phyloP scores from a whole-genome alignment of 2,329 filamentous ascomycete species.

The Plectosphaerella sp. region DNA sequence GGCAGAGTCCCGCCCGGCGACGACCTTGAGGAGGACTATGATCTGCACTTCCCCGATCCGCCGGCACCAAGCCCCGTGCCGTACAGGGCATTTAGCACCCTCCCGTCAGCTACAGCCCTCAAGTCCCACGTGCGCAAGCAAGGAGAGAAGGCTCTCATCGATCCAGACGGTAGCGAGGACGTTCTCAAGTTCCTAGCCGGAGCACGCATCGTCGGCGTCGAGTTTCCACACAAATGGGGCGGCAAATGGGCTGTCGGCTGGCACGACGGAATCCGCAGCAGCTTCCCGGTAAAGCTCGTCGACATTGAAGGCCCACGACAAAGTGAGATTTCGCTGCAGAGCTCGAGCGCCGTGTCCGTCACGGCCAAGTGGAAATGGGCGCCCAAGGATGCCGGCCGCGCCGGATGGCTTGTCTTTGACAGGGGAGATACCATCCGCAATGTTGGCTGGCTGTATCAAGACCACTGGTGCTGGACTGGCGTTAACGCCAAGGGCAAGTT shows the following conservation, averaged over 20 bases:
- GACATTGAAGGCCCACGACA: slow-evolving; percentile 19
- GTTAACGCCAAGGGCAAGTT: slow-evolving; percentile 30
- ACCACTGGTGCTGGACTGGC: slow-evolving; percentile 37
- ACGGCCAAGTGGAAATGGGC: slow-evolving; percentile 25
- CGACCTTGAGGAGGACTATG: slow-evolving; percentile 22
- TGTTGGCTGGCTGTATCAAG: slow-evolving; percentile 28
- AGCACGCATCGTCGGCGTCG: slow-evolving; percentile 24
- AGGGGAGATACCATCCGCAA: slow-evolving; percentile 48
- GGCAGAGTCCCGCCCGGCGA: slow-evolving; percentile 11
- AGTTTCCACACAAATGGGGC: slow-evolving; percentile 27
- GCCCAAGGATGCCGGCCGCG: slow-evolving; percentile 10
- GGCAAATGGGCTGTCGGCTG: slow-evolving; percentile 28
- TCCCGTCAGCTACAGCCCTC: slow-evolving; percentile 27
- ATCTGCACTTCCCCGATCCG: slow-evolving; percentile 29
- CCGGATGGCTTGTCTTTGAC: slow-evolving; percentile 24
- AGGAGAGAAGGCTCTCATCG: slow-evolving; percentile 24
- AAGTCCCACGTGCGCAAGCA: slow-evolving; percentile 28
- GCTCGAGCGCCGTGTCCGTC: slow-evolving; percentile 9
- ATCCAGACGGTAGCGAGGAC: slow-evolving; percentile 25
- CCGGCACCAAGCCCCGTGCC: slow-evolving; percentile 15
- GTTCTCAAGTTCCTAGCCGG: slow-evolving; percentile 33
- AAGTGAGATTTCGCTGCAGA: slow-evolving; percentile 7
- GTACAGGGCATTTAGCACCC: slow-evolving; percentile 13
- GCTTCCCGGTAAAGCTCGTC: slow-evolving; percentile 21
- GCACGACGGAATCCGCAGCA: slow-evolving; percentile 23